These are phyloP conservation scores for Schizopora paradoxa DNA, from an alignment of 1,284 basidiomycete genomes.

Conservation along the genomic window DNA sequence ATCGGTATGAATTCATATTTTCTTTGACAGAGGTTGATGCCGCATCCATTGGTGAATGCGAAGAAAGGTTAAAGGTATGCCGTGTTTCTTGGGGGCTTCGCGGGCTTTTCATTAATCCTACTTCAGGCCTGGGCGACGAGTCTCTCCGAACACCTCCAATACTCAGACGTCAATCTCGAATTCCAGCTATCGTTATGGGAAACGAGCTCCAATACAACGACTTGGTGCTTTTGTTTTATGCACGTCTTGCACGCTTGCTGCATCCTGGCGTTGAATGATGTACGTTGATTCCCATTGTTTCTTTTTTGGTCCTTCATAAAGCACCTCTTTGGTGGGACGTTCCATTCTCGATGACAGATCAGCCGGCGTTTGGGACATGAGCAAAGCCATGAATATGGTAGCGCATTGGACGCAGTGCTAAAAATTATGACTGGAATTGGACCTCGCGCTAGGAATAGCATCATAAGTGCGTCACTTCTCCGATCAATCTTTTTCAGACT, in stretches of 20 bases:
- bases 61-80: conserved; percentile 13
- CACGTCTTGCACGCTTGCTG: conserved; percentile 65
- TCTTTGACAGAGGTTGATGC: conserved; percentile 6
- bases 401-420: conserved; percentile 54
- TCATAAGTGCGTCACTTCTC: conserved; percentile 49
- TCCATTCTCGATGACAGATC: background rate
- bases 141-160: conserved; percentile 62
- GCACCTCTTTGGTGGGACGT: background rate
- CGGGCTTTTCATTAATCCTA: conserved; percentile 3
- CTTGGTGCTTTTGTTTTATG: conserved; percentile 73
- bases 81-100: no score
- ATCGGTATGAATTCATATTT: background rate
- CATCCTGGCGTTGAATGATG: conserved; percentile 56
- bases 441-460: conserved; percentile 58
- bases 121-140: conserved; percentile 56
- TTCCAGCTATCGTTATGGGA: conserved; percentile 73
- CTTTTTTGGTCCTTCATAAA: background rate
- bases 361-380: conserved; percentile 4
- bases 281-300: conserved; percentile 28
- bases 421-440: conserved; percentile 56
- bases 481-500: conserved; percentile 16
- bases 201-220: conserved; percentile 66
- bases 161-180: conserved; percentile 57
- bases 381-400: conserved; percentile 22
- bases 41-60: conserved; percentile 5